Evolutionary conservation across 2,329 filamentous ascomycete species (phyloP), one percentile per base, ranked within the genome.

Genomic region (Ceratocystiopsis minuta): DNA sequence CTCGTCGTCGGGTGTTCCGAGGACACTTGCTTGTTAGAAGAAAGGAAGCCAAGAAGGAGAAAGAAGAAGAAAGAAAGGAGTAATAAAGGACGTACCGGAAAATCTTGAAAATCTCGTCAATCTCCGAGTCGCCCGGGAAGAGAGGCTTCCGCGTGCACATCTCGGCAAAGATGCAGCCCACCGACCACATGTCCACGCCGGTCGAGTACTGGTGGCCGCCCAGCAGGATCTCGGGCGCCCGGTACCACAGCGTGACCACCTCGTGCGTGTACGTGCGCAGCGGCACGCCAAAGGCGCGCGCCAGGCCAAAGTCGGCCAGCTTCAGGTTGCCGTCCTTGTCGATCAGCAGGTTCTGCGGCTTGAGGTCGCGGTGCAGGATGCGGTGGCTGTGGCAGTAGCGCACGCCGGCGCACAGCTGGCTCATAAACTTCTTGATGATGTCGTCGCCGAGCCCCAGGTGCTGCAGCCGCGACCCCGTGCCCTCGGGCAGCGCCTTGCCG

Each of bases 21-120:
- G 72, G 35, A 88, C 60, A 43, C 76, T n/a, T 59, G 43, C 70
- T 43, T 36, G 38, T 16, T 9, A 40, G 43, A 13, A n/a, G 41
- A 38, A n/a, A 31, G 28, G 34, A 20, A 34, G 12, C 18, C 28
- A 39, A 13, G 16, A 12, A 16, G 35, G 12, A 6, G 36, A 34
- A 34, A 15, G 20, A 5, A 20, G 4, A 20, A 28, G 6, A 28
- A 10, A 28, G 16, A 18, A 32, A 32, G n/a, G n/a, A n/a, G n/a
- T n/a, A n/a, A n/a, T n/a, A n/a, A n/a, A n/a, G n/a, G 38, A 17
- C 67, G 48, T 63, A 83, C 80, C 76, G 73, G 74, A 92, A 92
- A 55, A 90, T 92, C 65, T 88, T 90, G 70, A 92, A 92, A 55
- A 92, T 92, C 61, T 92, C 84, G 55, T 92, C 84, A 60, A 92